phyloP scores from a whole-genome alignment of 768 basidiomycete species.

The Collybia sp. region DNA sequence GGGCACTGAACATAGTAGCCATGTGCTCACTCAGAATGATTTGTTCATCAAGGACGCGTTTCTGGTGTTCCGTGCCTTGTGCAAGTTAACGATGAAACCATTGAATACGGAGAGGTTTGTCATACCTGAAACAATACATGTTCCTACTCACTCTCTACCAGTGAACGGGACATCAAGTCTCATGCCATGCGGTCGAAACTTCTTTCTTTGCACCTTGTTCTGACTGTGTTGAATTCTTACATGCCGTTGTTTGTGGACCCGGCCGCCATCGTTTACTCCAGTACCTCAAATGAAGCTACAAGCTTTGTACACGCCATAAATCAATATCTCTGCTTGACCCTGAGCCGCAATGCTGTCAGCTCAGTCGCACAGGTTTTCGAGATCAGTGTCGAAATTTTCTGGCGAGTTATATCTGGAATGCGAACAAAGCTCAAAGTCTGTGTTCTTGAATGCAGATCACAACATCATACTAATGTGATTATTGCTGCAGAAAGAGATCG shows the following conservation, averaged over 20 bases:
- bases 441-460: neutral
- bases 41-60: constrained; percentile 97
- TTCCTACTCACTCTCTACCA: constrained; percentile 23
- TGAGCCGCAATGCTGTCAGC: constrained; percentile 94
- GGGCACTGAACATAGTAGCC: constrained; percentile 27
- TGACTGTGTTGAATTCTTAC: constrained; percentile 89
- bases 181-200: constrained; percentile 97
- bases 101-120: constrained; percentile 86
- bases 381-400: constrained; percentile 97
- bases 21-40: constrained; percentile 71
- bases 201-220: constrained; percentile 88
- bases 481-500: constrained; percentile 87
- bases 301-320: constrained; percentile 91
- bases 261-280: constrained; percentile 86
- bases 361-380: constrained; percentile 97
- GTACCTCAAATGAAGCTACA: constrained; percentile 81
- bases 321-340: constrained; percentile 89
- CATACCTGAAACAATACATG: neutral
- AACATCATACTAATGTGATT: neutral
- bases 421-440: constrained; percentile 91
- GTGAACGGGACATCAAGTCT: constrained; percentile 93
- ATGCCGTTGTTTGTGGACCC: constrained; percentile 89
- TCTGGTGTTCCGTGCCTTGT: constrained; percentile 93
- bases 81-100: constrained; percentile 98
- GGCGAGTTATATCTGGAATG: constrained; percentile 92